Percentiles rank a stretch among this genome's conserved stretches.
phyloP scores from a whole-genome alignment of 345 rosid genomes.

The Aurinia saxatilis region DNA sequence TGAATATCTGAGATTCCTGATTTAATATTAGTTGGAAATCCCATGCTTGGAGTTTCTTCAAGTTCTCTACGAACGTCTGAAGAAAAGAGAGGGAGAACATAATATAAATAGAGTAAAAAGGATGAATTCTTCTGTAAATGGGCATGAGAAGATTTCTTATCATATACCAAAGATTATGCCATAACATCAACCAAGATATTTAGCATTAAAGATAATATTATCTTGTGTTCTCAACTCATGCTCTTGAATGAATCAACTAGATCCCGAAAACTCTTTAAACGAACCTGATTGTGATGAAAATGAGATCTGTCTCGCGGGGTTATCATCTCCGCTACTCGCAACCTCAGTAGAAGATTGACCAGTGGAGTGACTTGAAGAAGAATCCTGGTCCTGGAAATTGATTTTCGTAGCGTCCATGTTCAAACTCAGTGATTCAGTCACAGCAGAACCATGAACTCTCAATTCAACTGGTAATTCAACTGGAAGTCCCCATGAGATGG shows the following conservation, averaged over 20 bases:
- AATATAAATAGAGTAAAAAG: not conserved
- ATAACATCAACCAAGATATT: not conserved
- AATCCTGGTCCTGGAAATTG: conserved; percentile 48
- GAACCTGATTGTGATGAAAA: conserved; percentile 27
- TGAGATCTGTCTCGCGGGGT: conserved; percentile 10
- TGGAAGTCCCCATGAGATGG: conserved; percentile 10
- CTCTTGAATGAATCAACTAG: not conserved
- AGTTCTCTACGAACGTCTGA: conserved; percentile 31
- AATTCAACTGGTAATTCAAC: too few relatives aligned
- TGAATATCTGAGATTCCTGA: conserved; percentile 38
- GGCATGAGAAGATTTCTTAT: too few relatives aligned
- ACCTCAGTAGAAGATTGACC: conserved; percentile 46
- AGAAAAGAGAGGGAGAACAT: not conserved
- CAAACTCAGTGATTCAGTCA: conserved; percentile 39
- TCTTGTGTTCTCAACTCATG: not conserved
- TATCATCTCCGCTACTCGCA: conserved; percentile 34
- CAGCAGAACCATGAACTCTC: not conserved
- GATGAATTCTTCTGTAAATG: not conserved
- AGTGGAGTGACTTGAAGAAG: conserved; percentile 53
- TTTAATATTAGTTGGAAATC: conserved; percentile 30
- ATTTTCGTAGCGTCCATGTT: conserved; percentile 37
- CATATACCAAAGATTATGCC: not conserved
- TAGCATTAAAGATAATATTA: not conserved
- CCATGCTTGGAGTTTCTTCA: conserved; percentile 26
- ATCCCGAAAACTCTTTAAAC: not conserved